Evolutionary conservation across 1,139 yeast genomes (phyloP), one percentile per base, ranked within the genome.

Genomic region (Diutina ranongensis): DNA sequence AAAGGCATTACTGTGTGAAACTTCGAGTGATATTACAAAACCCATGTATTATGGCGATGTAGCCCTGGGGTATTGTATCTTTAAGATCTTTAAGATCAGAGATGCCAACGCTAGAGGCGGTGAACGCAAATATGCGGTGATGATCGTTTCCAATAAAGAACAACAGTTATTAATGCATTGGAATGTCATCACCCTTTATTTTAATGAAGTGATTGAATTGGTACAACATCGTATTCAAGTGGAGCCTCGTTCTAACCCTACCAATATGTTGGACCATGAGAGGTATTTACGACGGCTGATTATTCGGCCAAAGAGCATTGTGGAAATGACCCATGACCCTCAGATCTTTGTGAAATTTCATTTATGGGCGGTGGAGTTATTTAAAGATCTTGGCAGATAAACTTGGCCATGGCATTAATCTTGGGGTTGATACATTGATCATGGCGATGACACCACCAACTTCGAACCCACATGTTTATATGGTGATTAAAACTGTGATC

Each of bases 31-130:
- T 52, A 76, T 77, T 45, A 66, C 76, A 31, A 74, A 78, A 46
- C 92, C 94, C 0, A 65, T 83, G 57, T 75, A 81, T 55, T 80
- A 80, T 54, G 88, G 88, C 2, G 94, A 85, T 55, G 72, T 76
- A 7, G 58, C 67, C 3, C 72, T 78, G 51, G 95, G 95, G 0
- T 76, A 79, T 51, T 80, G 89, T 38, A 62, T 85, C 20, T 74
- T 78, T 32, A 68, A 77, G 48, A 76, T 82, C 5, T 84, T 86
- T 63, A 81, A 82, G 55, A 65, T 85, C 13, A 69, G 69, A 35
- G 95, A 86, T 58, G 64, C 70, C 21, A 74, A 78, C 46, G 89
- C 95, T 0, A 69, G 95, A 47, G 95, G 95, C 1, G 79, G 84
- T 4, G 92, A 83, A 54, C 64, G 95, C 47, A 74, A 84, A 48